Base-by-base conservation (phyloP, 2,329 filamentous ascomycete species). In the Magnaporthiopsis rhizophila region DNA sequence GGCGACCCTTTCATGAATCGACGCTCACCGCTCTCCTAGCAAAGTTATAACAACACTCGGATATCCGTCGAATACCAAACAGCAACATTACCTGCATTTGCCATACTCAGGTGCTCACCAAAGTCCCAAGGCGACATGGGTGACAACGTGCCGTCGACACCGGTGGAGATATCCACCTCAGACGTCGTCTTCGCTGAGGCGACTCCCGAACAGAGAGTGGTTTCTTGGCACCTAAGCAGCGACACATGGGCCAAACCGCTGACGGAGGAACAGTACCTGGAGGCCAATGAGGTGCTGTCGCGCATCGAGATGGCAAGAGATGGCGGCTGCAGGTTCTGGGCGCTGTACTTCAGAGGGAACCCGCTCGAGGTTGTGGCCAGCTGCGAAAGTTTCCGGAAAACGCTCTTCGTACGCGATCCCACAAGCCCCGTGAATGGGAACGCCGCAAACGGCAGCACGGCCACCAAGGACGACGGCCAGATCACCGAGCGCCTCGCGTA, bases 351-450 rank as follows among this genome's bases (percentile, higher is more conserved):
- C 61, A 70, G 69, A 21, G 67, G 69, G 3, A 68, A 75, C 18
- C 71, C 70, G 13, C 62, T 67, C 2, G 69, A 68, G 36, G 66
- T 78, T 62, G 69, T 77, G 24, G 72, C 75, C 8, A 76, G 74
- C 64, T 77, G 75, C 68, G 71, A 73, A 65, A 70, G 64, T 24
- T 68, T 67, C 7, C 67, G 67, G 56, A 64, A 64, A 50, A 62
- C 59, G 32, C 38, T 62, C 24, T 61, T 64, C 15, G 56, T 64
- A 13, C 63, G 63, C 18, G 28, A 58, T 5, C 57, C 57, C 18
- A 32, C 3, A 21, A 4, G n/a, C 21, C 30, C 57, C 9, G 18
- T 28, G 26, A 60, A 60, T 11, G 30, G 58, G 8, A 59, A 11
- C 24, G 5, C 13, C 36, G 7, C 30, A 3, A 60, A 60, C 58